Evolutionary conservation across 257 asterid genomes (phyloP).

Genomic region (Handroanthus guayacan): DNA sequence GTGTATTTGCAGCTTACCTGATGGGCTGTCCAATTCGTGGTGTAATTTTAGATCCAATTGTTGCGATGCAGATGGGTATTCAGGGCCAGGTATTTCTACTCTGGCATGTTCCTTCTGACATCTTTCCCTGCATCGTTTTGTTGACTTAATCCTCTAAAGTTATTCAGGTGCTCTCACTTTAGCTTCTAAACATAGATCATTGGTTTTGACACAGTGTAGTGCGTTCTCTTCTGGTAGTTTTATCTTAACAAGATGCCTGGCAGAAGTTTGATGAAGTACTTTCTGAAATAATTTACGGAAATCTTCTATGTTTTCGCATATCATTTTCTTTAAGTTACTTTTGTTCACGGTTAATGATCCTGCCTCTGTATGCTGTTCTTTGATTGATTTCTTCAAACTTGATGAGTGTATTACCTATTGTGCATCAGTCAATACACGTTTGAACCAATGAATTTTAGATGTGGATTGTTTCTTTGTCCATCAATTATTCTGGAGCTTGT

Average conservation of each 20-base stretch:
- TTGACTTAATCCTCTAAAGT: conserved; percentile 21
- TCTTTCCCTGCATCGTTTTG: conserved; percentile 14
- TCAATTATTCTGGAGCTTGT: not conserved
- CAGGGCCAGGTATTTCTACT: conserved; percentile 85
- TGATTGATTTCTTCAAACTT: conserved; percentile 2
- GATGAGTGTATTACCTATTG: not conserved
- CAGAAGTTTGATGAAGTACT: not conserved
- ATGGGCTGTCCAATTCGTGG: conserved; percentile 99
- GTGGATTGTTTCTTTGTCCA: not conserved
- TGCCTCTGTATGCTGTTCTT: not conserved
- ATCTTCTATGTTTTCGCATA: not conserved
- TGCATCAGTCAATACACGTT: no score
- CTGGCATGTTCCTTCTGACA: conserved; percentile 26
- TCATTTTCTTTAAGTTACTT: not conserved
- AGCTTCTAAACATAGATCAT: not conserved
- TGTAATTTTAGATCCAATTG: conserved; percentile 85
- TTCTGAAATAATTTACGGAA: not conserved
- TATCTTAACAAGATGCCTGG: conserved; percentile 12
- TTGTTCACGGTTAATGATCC: not conserved
- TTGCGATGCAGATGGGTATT: conserved; percentile 96
- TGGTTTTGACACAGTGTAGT: conserved; percentile 18
- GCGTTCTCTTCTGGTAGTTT: not conserved
- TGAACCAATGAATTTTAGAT: not conserved
- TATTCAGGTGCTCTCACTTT: conserved; percentile 21
- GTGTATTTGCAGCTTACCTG: conserved; percentile 79